phyloP scores from a whole-genome alignment of 768 basidiomycete genomes.

The Hericium coralloides region DNA sequence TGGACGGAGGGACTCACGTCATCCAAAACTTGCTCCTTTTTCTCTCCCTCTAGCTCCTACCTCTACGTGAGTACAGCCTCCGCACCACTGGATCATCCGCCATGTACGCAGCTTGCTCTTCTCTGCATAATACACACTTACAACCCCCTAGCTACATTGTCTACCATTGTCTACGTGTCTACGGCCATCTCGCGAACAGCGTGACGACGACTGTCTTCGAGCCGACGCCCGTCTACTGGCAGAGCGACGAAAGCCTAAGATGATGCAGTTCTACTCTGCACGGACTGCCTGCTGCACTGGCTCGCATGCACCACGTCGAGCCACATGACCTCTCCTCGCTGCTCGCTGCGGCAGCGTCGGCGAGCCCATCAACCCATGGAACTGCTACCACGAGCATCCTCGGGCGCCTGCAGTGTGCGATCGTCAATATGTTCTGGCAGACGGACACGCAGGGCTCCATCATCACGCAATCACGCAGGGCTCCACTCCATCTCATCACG shows the following conservation, averaged over 20 bases:
- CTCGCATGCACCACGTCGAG: slow-evolving; percentile 79
- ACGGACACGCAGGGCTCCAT: slow-evolving; percentile 97
- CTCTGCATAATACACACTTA: neutral
- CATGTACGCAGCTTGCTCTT: slow-evolving; percentile 40
- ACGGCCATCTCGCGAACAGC: slow-evolving; percentile 86
- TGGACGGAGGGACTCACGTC: slow-evolving; percentile 80
- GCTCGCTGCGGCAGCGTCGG: slow-evolving; percentile 90
- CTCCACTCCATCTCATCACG: slow-evolving; percentile 92
- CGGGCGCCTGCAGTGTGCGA: slow-evolving; percentile 78
- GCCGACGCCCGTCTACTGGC: slow-evolving; percentile 96
- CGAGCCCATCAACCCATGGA: slow-evolving; percentile 99
- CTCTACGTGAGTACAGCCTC: slow-evolving; percentile 71
- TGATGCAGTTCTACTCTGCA: slow-evolving; percentile 94
- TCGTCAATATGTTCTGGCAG: slow-evolving; percentile 96
- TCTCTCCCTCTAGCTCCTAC: too few species aligned
- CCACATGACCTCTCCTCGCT: slow-evolving; percentile 73
- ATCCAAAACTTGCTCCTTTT: slow-evolving; percentile 95
- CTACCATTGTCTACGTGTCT: too few species aligned
- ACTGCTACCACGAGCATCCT: slow-evolving; percentile 98
- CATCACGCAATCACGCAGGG: slow-evolving; percentile 92
- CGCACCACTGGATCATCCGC: slow-evolving; percentile 98
- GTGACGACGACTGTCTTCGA: slow-evolving; percentile 89
- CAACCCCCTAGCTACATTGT: slow-evolving; percentile 58
- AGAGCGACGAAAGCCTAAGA: slow-evolving; percentile 86
- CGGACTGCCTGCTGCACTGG: slow-evolving; percentile 80